phyloP scores from a whole-genome alignment of 2,329 filamentous ascomycete genomes.

The Nemania abortiva region DNA sequence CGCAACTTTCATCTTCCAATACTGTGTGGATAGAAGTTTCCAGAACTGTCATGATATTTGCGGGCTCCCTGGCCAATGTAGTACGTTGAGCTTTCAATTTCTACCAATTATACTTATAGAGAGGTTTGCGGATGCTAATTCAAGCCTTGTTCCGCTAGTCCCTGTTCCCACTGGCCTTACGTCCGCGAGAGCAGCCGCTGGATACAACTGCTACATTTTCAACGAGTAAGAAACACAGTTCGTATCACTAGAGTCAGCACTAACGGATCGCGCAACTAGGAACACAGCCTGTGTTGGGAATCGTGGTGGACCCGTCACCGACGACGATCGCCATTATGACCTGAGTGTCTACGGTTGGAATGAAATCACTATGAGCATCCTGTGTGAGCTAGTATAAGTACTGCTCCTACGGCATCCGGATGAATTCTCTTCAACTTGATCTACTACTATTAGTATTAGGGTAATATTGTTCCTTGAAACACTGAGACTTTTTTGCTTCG shows the following conservation, averaged over 20 bases:
- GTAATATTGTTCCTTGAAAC: too few relatives aligned
- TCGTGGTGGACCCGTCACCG: constrained; percentile 5
- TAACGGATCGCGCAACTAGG: background rate
- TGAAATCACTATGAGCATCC: constrained; percentile 77
- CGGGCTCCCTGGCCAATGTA: constrained; percentile 9
- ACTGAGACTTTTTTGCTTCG: too few relatives aligned
- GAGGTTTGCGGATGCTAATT: background rate
- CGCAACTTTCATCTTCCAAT: constrained; percentile 16
- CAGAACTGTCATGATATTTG: constrained; percentile 16
- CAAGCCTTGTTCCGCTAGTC: background rate
- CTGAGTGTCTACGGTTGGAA: constrained; percentile 46
- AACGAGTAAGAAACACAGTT: background rate
- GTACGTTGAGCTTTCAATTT: constrained; percentile 1
- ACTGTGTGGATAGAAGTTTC: constrained; percentile 11
- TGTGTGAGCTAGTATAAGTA: constrained; percentile 67
- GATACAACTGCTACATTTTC: constrained; percentile 19
- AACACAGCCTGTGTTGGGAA: background rate
- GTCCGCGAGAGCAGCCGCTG: constrained; percentile 11
- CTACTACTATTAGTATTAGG: too few relatives aligned
- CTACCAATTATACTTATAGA: background rate
- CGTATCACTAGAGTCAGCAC: background rate
- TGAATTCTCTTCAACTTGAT: too few relatives aligned
- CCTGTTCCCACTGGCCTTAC: constrained; percentile 17
- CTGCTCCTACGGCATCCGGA: too few relatives aligned
- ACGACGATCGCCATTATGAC: constrained; percentile 18